phyloP scores from a whole-genome alignment of 164 flowering plant genomes.

The Tetracentron sinense region DNA sequence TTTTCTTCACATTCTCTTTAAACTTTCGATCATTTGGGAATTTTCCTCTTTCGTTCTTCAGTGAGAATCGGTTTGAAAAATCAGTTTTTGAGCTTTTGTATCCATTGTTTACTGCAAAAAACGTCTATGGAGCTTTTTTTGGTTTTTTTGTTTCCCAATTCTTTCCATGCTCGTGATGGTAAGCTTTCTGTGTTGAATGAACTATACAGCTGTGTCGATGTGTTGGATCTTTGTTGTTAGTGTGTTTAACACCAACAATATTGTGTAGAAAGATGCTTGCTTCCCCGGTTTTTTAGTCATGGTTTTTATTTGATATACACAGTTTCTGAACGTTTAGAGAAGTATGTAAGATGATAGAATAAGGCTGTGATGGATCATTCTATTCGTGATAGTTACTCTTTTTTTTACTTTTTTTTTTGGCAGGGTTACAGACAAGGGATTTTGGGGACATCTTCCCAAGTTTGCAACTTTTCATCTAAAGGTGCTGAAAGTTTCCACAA shows the following conservation, averaged over 20 bases:
- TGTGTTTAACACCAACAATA: too few relatives aligned
- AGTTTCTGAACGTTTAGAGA: background rate
- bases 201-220: too few relatives aligned
- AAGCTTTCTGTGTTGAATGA: too few relatives aligned
- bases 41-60: too few relatives aligned
- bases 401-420: slow-evolving; percentile 12
- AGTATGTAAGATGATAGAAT: background rate
- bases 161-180: too few relatives aligned
- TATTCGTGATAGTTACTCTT: slow-evolving; percentile 2
- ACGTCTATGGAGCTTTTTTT: too few relatives aligned
- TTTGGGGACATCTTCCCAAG: slow-evolving; percentile 37
- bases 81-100: too few relatives aligned
- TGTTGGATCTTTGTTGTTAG: too few relatives aligned
- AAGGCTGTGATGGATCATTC: background rate
- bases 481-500: slow-evolving; percentile 37
- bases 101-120: too few relatives aligned
- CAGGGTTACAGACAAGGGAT: slow-evolving; percentile 46
- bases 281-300: background rate
- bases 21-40: background rate
- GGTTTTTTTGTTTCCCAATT: too few relatives aligned
- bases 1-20: background rate
- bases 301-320: background rate
- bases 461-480: slow-evolving; percentile 46
- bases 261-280: background rate
- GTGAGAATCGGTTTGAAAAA: too few relatives aligned